Base-by-base conservation (phyloP, 139 green algal species). In the Gonium pectorale region DNA sequence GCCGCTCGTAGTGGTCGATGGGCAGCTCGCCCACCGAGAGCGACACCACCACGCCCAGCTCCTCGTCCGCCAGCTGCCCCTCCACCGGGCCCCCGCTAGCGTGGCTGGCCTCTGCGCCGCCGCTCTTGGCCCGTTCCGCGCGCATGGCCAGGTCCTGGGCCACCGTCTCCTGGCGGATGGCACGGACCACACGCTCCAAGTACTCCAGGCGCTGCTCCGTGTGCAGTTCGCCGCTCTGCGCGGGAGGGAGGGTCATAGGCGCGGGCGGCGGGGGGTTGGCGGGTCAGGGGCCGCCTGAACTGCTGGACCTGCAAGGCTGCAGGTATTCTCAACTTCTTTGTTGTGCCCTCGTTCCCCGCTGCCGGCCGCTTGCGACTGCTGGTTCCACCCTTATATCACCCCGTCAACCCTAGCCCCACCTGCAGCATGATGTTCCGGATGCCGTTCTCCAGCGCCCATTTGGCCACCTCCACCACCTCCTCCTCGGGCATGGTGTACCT, bases 361-460 rank as follows among this genome's bases (percentile, higher is more conserved):
- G n/a, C n/a, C n/a, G n/a, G n/a, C n/a, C n/a, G n/a, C n/a, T n/a
- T n/a, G n/a, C n/a, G n/a, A n/a, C n/a, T n/a, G n/a, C n/a, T n/a
- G n/a, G n/a, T n/a, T n/a, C n/a, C n/a, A n/a, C n/a, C n/a, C n/a
- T n/a, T n/a, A n/a, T n/a, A n/a, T n/a, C n/a, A n/a, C n/a, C n/a
- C n/a, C n/a, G n/a, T n/a, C n/a, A n/a, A n/a, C n/a, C n/a, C n/a
- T n/a, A 21, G 59, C 8, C 62, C 22, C 38, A 67, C 74, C 85
- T 94, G 91, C 56, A 95, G 90, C 92, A 95, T 95, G 49, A 95
- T 79, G 54, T 92, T 95, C 67, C 91, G 83, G 75, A 95, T 91
- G 33, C 80, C 59, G 86, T 95, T 90, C 46, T 84, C 62, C 60
- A 90, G 88, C 0, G 92, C 88, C 90, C 90, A 95, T 59, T 86